Percentiles rank a stretch among this genome's conserved stretches.
Evolutionary conservation across 176 grass and related monocot genomes (phyloP).

Genomic region (Carex littledalei): DNA sequence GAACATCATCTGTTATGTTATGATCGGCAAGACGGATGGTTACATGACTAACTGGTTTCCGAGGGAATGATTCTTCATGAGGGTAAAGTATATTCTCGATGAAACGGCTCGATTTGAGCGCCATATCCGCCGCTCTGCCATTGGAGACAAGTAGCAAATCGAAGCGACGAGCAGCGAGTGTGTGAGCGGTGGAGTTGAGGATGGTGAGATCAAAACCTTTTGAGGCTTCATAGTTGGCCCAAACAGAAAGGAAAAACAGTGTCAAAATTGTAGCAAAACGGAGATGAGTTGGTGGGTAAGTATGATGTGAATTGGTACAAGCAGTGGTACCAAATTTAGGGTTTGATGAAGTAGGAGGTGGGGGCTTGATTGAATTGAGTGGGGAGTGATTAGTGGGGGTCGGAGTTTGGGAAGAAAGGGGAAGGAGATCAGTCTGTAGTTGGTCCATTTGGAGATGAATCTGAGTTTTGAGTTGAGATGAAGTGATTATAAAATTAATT

Average conservation of each 20-base stretch:
- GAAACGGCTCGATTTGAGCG: conserved; percentile 12
- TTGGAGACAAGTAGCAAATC: conserved; percentile 29
- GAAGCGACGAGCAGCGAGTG: conserved; percentile 6
- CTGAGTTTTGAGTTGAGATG: not conserved
- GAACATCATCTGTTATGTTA: conserved; percentile 29
- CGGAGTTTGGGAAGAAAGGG: not conserved
- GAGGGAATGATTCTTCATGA: not conserved
- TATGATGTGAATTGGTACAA: not conserved
- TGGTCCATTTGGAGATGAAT: conserved; percentile 16
- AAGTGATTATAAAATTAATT: not conserved
- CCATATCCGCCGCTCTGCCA: conserved; percentile 1
- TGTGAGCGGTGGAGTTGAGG: not conserved
- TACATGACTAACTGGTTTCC: conserved; percentile 36
- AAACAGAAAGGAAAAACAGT: conserved; percentile 19
- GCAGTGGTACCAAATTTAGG: not conserved
- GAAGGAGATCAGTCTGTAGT: not conserved
- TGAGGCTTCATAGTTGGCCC: conserved; percentile 40
- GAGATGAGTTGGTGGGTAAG: not conserved
- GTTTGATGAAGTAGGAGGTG: not conserved
- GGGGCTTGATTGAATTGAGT: not conserved
- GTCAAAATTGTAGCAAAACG: conserved; percentile 12
- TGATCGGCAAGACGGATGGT: conserved; percentile 33
- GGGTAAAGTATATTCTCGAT: conserved; percentile 19
- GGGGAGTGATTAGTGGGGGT: not conserved
- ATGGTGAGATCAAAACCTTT: conserved; percentile 27